These are phyloP conservation scores for Rhodomyrtus psidioides DNA, from an alignment of 441 rosid genomes.

Conservation along the genomic window DNA sequence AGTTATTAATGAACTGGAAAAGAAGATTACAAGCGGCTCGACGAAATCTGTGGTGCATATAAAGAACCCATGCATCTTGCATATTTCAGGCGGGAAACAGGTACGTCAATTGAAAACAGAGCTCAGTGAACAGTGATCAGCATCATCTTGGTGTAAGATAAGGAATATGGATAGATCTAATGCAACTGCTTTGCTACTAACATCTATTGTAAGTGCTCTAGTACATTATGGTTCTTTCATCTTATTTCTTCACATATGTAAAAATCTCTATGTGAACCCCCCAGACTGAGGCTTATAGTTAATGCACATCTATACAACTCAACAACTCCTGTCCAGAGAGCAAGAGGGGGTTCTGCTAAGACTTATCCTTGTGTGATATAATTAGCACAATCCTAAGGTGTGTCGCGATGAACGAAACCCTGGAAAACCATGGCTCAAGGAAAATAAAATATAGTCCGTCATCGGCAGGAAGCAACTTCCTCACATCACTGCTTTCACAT, in stretches of 20 bases:
- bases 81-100: background rate
- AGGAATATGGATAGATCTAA: background rate
- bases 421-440: background rate
- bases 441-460: background rate
- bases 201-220: background rate
- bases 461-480: background rate
- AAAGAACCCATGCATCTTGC: background rate
- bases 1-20: background rate
- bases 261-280: background rate
- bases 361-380: background rate
- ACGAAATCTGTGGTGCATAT: background rate
- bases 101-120: background rate
- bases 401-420: background rate
- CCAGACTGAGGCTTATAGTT: background rate
- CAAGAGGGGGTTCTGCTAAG: background rate
- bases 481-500: background rate
- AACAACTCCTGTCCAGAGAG: background rate
- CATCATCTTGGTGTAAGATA: background rate
- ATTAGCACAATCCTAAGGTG: background rate
- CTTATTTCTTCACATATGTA: background rate
- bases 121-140: background rate
- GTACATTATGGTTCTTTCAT: background rate
- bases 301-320: background rate
- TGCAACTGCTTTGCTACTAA: background rate
- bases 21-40: background rate